These are phyloP conservation scores for Blastomyces parvus DNA, from an alignment of 2,329 filamentous ascomycete genomes.

Conservation along the genomic window DNA sequence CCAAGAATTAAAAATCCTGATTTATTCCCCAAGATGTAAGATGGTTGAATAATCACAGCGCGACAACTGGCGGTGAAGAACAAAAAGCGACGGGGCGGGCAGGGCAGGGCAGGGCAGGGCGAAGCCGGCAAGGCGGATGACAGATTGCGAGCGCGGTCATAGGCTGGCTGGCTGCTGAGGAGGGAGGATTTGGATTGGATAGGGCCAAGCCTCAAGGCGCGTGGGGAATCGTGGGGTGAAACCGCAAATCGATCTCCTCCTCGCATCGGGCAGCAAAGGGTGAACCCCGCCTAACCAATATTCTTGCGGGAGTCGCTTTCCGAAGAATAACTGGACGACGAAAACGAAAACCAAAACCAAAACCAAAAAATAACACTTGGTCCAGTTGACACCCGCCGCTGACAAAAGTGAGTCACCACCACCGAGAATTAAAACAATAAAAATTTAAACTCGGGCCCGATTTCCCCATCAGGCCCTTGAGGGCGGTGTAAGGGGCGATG, in stretches of 20 bases:
- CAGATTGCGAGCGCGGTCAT: too few species aligned
- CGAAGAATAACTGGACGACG: too few species aligned
- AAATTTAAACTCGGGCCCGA: not conserved
- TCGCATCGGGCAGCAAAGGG: not conserved
- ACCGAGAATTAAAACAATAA: not conserved
- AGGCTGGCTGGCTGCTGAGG: conserved; percentile 4
- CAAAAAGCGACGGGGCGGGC: not conserved
- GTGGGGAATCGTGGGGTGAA: not conserved
- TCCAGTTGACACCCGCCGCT: not conserved
- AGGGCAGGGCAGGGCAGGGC: not conserved
- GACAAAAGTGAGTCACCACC: not conserved
- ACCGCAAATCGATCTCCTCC: not conserved
- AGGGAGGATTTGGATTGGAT: too few species aligned
- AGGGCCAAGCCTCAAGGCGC: not conserved
- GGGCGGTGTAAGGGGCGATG: not conserved
- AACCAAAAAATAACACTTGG: not conserved
- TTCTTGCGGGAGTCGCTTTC: not conserved
- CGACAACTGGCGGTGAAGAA: not conserved
- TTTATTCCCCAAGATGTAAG: too few species aligned
- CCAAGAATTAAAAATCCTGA: too few species aligned
- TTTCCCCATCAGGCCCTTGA: not conserved
- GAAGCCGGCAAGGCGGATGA: not conserved
- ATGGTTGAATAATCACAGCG: too few species aligned
- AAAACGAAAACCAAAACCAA: too few species aligned
- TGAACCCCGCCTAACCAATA: not conserved